Evolutionary conservation across 2,329 filamentous ascomycete species (phyloP).

Genomic region (Diaporthe humulicola): DNA sequence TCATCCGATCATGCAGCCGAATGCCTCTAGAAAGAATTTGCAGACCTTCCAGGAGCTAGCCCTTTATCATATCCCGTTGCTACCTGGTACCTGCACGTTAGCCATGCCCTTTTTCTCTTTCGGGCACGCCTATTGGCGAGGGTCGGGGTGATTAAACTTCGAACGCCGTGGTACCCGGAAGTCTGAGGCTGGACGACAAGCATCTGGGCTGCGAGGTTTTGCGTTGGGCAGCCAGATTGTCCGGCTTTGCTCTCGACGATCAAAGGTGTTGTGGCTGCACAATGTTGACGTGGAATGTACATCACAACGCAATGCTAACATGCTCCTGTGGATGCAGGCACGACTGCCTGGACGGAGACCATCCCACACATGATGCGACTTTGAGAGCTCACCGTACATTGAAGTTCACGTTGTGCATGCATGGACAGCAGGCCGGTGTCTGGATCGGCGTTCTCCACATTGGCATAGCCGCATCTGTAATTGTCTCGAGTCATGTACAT

Average conservation of each 20-base stretch:
- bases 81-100: background rate
- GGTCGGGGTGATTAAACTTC: slow-evolving; percentile 1
- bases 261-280: background rate
- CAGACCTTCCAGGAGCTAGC: slow-evolving; percentile 15
- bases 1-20: slow-evolving; percentile 17
- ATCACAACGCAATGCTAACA: background rate
- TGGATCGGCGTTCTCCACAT: slow-evolving; percentile 23
- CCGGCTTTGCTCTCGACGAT: background rate
- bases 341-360: background rate
- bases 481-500: slow-evolving; percentile 13
- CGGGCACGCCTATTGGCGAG: slow-evolving; percentile 10
- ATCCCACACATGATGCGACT: background rate
- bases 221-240: background rate
- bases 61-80: background rate
- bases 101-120: background rate
- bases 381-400: slow-evolving; percentile 10
- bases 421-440: slow-evolving; percentile 5
- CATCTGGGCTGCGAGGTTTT: background rate
- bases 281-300: background rate
- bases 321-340: background rate
- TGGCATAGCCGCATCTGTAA: background rate
- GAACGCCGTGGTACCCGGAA: background rate
- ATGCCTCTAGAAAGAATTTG: slow-evolving; percentile 22
- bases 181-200: background rate
- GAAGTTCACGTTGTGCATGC: background rate